phyloP scores from a whole-genome alignment of 129 eudicot genomes.

The Centella asiatica region DNA sequence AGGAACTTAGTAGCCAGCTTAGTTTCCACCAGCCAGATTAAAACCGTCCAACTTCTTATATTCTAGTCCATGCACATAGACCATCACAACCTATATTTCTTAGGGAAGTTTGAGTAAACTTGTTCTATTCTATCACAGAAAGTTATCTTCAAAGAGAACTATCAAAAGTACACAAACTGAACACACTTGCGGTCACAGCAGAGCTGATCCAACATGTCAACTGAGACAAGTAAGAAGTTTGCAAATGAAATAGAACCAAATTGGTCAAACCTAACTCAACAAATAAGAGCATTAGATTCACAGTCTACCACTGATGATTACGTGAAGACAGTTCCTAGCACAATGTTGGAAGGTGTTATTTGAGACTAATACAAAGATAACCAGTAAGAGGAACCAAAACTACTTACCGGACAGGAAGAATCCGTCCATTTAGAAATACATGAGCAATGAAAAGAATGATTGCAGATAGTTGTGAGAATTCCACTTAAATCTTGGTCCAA shows the following conservation, averaged over 20 bases:
- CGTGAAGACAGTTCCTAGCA: background rate
- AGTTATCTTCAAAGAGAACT: too few species aligned
- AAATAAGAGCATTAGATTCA: background rate
- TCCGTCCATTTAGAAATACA: conserved; percentile 96
- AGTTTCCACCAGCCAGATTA: background rate
- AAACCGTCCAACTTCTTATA: background rate
- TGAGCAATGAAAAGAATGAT: conserved; percentile 95
- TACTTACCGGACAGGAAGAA: conserved; percentile 92
- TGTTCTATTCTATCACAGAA: too few species aligned
- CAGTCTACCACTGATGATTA: background rate
- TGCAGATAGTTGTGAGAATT: conserved; percentile 86
- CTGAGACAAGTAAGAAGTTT: background rate
- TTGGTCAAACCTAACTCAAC: background rate
- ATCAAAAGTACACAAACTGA: too few species aligned
- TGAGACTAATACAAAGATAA: background rate
- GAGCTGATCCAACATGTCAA: background rate
- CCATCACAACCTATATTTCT: background rate
- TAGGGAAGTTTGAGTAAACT: too few species aligned
- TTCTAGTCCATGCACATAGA: background rate
- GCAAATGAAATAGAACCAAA: background rate
- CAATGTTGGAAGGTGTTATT: background rate
- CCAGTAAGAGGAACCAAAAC: conserved; percentile 5
- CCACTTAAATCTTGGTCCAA: conserved; percentile 83
- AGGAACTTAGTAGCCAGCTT: too few species aligned
- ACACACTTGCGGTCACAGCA: too few species aligned